Evolutionary conservation across 768 basidiomycete species (phyloP).

Genomic region (Serendipita vermifera): DNA sequence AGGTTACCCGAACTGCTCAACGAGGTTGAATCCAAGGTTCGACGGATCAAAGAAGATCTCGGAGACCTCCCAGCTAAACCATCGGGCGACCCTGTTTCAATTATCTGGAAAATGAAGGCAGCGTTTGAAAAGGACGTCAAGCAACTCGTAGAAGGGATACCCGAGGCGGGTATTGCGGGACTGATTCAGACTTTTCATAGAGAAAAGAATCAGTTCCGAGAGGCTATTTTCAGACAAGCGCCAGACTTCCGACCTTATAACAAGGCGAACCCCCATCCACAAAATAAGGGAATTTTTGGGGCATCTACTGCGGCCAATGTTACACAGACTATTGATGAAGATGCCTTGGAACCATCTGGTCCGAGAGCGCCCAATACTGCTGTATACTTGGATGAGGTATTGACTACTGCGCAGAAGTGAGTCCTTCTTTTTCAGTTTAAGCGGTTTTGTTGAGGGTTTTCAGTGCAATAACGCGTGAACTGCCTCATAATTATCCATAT

Average conservation of each 20-base stretch:
- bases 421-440: constrained; percentile 14
- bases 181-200: constrained; percentile 45
- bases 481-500: constrained; percentile 55
- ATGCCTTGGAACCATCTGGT: constrained; percentile 10
- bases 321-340: background rate
- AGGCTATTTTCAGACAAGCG: constrained; percentile 36
- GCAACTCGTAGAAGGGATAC: constrained; percentile 39
- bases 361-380: constrained; percentile 7
- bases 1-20: constrained; percentile 53
- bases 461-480: constrained; percentile 58
- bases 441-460: background rate
- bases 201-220: constrained; percentile 34
- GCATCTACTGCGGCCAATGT: no score
- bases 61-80: constrained; percentile 37
- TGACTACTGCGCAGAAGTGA: constrained; percentile 35
- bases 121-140: constrained; percentile 35
- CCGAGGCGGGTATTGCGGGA: constrained; percentile 31
- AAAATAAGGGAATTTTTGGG: no score
- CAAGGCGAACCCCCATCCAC: background rate
- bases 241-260: constrained; percentile 46
- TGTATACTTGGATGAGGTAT: constrained; percentile 44
- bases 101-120: constrained; percentile 38
- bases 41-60: constrained; percentile 26
- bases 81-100: constrained; percentile 42
- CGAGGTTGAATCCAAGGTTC: constrained; percentile 39